Percentiles rank a stretch among this genome's conserved stretches.
These are phyloP conservation scores for Lasiodiplodia sp. DNA, from an alignment of 2,329 filamentous ascomycete genomes.

Conservation along the genomic window DNA sequence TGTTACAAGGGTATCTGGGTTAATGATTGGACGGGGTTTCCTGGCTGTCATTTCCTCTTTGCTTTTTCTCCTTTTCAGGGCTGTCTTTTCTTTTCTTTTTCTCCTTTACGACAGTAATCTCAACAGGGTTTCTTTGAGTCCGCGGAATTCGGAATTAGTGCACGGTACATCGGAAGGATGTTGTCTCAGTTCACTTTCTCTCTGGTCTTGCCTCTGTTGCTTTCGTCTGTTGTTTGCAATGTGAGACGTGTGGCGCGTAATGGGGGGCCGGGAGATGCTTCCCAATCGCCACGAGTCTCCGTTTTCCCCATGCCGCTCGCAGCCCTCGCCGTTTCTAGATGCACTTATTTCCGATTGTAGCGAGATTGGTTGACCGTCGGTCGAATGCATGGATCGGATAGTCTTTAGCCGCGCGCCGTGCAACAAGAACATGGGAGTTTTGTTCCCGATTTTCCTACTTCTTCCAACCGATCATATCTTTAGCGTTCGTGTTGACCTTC, in stretches of 20 bases:
- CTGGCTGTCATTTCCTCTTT: not conserved
- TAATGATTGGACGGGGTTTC: not conserved
- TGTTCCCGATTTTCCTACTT: too few species aligned
- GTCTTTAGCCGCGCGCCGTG: not conserved
- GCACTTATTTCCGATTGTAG: not conserved
- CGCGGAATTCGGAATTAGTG: not conserved
- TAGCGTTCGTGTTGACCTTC: too few species aligned
- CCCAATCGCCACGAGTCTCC: too few species aligned
- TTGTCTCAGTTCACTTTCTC: not conserved
- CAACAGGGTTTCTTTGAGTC: not conserved
- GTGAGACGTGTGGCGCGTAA: too few species aligned
- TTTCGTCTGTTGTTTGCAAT: not conserved
- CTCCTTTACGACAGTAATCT: not conserved
- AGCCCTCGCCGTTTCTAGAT: too few species aligned
- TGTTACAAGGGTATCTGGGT: not conserved
- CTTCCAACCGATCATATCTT: too few species aligned
- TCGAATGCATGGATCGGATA: not conserved
- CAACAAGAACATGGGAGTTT: not conserved
- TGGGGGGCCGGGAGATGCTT: too few species aligned
- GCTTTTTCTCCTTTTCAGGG: not conserved
- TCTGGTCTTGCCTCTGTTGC: not conserved
- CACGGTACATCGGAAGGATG: not conserved
- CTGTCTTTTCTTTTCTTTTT: not conserved
- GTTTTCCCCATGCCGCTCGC: too few species aligned
- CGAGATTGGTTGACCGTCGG: not conserved